A percentile compares a stretch with the other conserved stretches of the same genome.
These are phyloP conservation scores for Xylaria sp. DNA, from an alignment of 2,329 filamentous ascomycete genomes.

Conservation along the genomic window DNA sequence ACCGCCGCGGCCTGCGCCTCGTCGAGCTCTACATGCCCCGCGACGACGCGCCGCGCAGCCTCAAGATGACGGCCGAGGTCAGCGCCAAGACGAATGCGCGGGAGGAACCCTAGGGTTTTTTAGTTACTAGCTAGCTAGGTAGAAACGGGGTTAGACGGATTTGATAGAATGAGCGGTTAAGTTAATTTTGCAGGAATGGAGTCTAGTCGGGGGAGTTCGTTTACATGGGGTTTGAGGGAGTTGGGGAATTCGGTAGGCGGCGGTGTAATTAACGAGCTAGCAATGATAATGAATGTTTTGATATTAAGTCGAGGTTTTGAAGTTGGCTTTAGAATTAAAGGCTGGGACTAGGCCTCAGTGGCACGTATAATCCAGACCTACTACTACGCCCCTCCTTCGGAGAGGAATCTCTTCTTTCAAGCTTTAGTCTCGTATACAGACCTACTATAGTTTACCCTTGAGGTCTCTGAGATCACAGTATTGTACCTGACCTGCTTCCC, in stretches of 20 bases:
- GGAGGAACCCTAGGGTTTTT: slow-evolving; percentile 16
- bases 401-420: too few relatives aligned
- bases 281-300: background rate
- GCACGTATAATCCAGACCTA: too few relatives aligned
- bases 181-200: background rate
- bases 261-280: background rate
- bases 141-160: background rate
- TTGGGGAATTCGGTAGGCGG: background rate
- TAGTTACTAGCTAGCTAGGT: background rate
- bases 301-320: background rate
- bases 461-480: too few relatives aligned
- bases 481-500: too few relatives aligned
- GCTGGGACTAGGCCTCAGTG: too few relatives aligned
- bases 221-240: background rate
- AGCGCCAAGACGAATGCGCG: slow-evolving; percentile 74
- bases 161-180: background rate
- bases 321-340: too few relatives aligned
- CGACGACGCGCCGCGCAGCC: slow-evolving; percentile 77
- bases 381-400: too few relatives aligned
- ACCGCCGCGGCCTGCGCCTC: slow-evolving; percentile 69
- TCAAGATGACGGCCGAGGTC: slow-evolving; percentile 77
- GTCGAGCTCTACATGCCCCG: slow-evolving; percentile 86
- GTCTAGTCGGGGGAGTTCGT: background rate
- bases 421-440: too few relatives aligned
- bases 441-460: too few relatives aligned